A percentile compares a stretch with the other conserved stretches of the same genome.
phyloP scores from a whole-genome alignment of 257 asterid genomes.

The Voacanga thouarsii region DNA sequence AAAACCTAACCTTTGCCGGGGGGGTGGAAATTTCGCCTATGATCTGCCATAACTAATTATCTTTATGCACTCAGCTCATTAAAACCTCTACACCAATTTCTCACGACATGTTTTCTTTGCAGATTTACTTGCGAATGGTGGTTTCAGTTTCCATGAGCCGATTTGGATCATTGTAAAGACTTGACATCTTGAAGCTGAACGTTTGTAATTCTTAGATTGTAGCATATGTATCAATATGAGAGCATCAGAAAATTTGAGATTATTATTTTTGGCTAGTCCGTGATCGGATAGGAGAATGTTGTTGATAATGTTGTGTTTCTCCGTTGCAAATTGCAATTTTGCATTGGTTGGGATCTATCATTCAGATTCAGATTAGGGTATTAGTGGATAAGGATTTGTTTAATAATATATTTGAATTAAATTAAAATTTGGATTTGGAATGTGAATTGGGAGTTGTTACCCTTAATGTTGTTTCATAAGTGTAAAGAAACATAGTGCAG shows the following conservation, averaged over 20 bases:
- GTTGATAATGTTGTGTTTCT: not conserved
- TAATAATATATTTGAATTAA: no score
- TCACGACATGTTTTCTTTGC: not conserved
- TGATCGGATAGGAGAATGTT: not conserved
- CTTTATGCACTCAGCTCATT: not conserved
- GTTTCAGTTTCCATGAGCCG: not conserved
- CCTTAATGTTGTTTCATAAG: not conserved
- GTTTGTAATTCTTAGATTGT: conserved; percentile 20
- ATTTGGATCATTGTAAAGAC: conserved; percentile 13
- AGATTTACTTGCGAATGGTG: not conserved
- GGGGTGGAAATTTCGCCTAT: not conserved
- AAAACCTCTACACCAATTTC: not conserved
- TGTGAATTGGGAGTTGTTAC: no score
- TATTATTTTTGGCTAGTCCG: conserved; percentile 13
- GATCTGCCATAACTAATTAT: not conserved
- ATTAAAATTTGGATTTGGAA: no score
- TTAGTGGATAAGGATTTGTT: no score
- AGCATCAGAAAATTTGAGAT: conserved; percentile 11
- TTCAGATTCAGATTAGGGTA: no score
- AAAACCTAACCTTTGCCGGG: not conserved
- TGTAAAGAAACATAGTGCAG: not conserved
- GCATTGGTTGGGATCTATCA: not conserved
- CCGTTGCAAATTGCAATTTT: conserved; percentile 1
- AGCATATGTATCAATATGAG: conserved; percentile 35
- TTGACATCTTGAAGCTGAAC: conserved; percentile 15